Base-by-base conservation (phyloP, 495 filamentous ascomycete genomes). In the Annulohypoxylon nitens region DNA sequence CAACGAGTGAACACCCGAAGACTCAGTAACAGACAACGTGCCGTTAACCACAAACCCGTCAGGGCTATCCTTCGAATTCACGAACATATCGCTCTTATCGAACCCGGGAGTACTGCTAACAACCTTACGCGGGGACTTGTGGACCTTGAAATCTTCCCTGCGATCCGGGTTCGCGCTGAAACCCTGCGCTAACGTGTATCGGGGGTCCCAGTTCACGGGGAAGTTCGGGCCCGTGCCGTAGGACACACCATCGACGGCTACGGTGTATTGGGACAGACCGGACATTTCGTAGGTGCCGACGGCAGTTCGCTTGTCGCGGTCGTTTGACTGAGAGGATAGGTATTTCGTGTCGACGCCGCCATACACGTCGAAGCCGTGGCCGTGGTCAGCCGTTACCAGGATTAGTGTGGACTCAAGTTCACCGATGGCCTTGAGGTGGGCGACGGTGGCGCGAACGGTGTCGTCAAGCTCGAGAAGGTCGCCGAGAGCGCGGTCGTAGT, bases 391-490 rank as follows among this genome's bases (percentile, higher is more conserved):
- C 9, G 90, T 92, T 34, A 93, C 90, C 43, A 93, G 70, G 66
- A 93, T 84, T 1, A 92, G 81, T 0, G 91, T 93, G 37, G 91
- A 86, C 12, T 93, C 87, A 3, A 91, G 80, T 23, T 85, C 79
- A 48, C 85, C 84, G 0, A 90, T 76, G 4, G 77, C 71, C 66
- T 86, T 84, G 53, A 93, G 87, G 67, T 89, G 87, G 16, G 80
- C 85, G 30, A 93, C 84, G 3, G 90, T 91, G 4, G 89, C 89
- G 48, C 87, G 87, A 58, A 93, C 82, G 9, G 91, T 92, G 78
- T 93, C 90, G 76, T 93, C 91, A 12, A 93, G 86, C 78, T 93
- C 92, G 33, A 93, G 86, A 4, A 94, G 85, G 67, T 93, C 91
- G 57, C 91, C 91, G 0, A 93, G 86, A 0, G 92, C 88, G 11